These are phyloP conservation scores for Exidia glandulosa DNA, from an alignment of 768 basidiomycete genomes.

Conservation along the genomic window DNA sequence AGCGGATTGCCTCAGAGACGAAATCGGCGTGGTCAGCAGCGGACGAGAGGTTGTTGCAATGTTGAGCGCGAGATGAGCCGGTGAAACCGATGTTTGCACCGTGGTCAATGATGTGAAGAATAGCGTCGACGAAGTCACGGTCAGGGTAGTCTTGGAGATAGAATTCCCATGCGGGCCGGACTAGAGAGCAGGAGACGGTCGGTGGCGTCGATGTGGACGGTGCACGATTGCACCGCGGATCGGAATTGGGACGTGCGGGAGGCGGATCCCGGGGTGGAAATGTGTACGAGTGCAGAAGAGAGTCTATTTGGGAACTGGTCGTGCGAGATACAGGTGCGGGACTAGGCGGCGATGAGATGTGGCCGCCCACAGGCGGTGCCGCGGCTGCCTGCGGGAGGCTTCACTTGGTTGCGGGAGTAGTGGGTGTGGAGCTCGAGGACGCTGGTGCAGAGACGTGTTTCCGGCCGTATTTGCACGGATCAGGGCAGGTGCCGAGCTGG, in stretches of 20 bases:
- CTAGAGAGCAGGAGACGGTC: background rate
- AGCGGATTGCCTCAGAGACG: constrained; percentile 7
- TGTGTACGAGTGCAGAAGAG: background rate
- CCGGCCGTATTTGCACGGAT: background rate
- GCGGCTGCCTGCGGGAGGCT: background rate
- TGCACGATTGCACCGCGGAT: constrained; percentile 4
- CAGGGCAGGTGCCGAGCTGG: background rate
- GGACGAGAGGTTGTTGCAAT: constrained; percentile 11
- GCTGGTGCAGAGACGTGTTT: background rate
- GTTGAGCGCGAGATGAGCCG: constrained; percentile 1
- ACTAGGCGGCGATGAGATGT: background rate
- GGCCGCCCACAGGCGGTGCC: background rate
- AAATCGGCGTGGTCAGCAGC: constrained; percentile 7
- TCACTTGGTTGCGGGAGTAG: background rate
- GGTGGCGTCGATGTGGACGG: background rate
- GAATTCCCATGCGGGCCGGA: constrained; percentile 1
- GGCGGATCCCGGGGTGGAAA: background rate
- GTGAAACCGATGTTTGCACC: constrained; percentile 6
- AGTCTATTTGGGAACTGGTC: background rate
- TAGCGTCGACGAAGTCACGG: constrained; percentile 1
- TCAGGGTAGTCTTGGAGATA: constrained; percentile 6
- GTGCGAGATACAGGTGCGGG: background rate
- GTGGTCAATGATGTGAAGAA: constrained; percentile 6
- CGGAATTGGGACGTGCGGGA: constrained; percentile 6
- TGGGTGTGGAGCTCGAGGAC: background rate